Conservation (phyloP, 176 grass and related monocot species). For the Aegilops umbellulata region DNA sequence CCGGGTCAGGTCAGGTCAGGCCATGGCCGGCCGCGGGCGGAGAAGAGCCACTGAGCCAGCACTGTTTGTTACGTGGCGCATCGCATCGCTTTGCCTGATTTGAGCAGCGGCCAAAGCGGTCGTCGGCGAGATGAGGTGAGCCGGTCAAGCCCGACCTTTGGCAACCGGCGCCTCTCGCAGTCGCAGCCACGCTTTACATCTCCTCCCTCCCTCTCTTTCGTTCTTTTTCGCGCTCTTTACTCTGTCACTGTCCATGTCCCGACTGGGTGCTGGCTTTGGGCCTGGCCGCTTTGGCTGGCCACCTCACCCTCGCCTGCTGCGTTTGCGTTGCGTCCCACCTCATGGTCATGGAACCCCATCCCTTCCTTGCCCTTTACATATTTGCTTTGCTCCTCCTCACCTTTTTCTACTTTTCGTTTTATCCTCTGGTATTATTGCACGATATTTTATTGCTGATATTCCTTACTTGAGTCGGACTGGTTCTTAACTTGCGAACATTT, state of each 20-base stretch:
- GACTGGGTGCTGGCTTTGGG: slow-evolving; percentile 24
- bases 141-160: slow-evolving; percentile 62
- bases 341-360: slow-evolving; percentile 28
- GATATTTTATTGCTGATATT: not conserved
- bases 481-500: not conserved
- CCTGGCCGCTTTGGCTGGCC: not conserved
- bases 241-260: slow-evolving; percentile 9
- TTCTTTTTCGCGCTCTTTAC: not conserved
- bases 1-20: too few relatives aligned
- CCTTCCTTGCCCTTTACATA: slow-evolving; percentile 9
- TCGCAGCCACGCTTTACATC: slow-evolving; percentile 27
- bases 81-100: slow-evolving; percentile 20
- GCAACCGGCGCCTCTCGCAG: not conserved
- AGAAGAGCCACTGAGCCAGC: not conserved
- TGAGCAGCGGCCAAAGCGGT: slow-evolving; percentile 3
- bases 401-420: not conserved
- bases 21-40: not conserved
- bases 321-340: slow-evolving; percentile 7
- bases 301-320: slow-evolving; percentile 6
- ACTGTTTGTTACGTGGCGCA: not conserved
- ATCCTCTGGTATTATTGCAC: not conserved
- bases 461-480: not conserved
- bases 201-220: not conserved
- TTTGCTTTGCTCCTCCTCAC: not conserved
- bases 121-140: slow-evolving; percentile 1